phyloP scores from a whole-genome alignment of 2,329 filamentous ascomycete species.

The Fusarium concolor region DNA sequence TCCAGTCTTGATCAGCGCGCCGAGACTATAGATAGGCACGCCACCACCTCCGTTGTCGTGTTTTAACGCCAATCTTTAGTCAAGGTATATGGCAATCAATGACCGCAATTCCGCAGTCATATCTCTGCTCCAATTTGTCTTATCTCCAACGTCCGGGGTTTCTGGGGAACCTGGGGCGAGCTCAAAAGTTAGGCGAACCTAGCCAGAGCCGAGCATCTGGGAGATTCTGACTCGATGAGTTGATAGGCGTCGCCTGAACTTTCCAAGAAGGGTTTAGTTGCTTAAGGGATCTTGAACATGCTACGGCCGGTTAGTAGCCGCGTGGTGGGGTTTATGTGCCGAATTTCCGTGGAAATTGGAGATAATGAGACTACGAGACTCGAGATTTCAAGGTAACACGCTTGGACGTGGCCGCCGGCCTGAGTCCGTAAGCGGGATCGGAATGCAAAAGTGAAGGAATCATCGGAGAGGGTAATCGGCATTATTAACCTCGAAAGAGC shows the following conservation, averaged over 20 bases:
- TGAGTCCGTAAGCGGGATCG: neutral
- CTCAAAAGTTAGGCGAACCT: slow-evolving; percentile 8
- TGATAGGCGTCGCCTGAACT: slow-evolving; percentile 14
- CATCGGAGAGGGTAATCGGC: too few species aligned
- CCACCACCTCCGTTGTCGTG: neutral
- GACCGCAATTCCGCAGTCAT: slow-evolving; percentile 15
- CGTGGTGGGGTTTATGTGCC: slow-evolving; percentile 6
- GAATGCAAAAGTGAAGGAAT: too few species aligned
- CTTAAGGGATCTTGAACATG: neutral
- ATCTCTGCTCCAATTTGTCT: neutral
- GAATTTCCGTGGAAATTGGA: slow-evolving; percentile 8
- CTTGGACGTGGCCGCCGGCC: neutral
- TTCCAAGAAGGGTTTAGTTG: slow-evolving; percentile 12
- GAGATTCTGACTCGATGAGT: neutral
- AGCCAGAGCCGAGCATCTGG: neutral
- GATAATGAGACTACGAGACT: neutral
- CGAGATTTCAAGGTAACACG: neutral
- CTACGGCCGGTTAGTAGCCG: slow-evolving; percentile 14
- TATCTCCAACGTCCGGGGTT: slow-evolving; percentile 29
- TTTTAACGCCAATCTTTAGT: neutral
- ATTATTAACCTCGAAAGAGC: too few species aligned
- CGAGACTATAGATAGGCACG: neutral
- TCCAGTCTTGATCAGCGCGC: neutral
- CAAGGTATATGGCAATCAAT: slow-evolving; percentile 1
- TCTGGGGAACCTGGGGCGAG: slow-evolving; percentile 22